Percentiles rank a stretch among this genome's conserved stretches.
phyloP scores from a whole-genome alignment of 1,139 yeast species.

The Nadsonia commutata region DNA sequence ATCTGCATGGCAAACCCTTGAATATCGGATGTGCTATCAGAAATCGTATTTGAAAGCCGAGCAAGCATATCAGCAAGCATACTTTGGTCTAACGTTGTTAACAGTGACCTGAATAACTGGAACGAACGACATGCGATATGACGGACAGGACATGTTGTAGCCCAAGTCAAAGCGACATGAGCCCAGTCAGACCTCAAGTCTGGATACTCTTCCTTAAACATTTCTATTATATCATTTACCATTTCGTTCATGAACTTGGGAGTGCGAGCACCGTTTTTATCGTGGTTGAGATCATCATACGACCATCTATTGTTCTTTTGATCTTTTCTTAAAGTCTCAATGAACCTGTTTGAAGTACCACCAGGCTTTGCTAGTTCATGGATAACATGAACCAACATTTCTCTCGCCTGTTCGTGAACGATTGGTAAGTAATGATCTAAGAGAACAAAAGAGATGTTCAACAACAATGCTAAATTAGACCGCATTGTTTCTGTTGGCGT shows the following conservation, averaged over 20 bases:
- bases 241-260: conserved; percentile 80
- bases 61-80: conserved; percentile 94
- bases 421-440: conserved; percentile 76
- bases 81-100: conserved; percentile 64
- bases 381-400: conserved; percentile 58
- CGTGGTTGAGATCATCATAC: conserved; percentile 71
- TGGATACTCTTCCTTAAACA: conserved; percentile 37
- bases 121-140: conserved; percentile 95
- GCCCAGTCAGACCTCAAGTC: conserved; percentile 74
- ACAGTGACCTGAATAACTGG: conserved; percentile 73
- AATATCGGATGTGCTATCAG: conserved; percentile 77
- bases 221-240: conserved; percentile 46
- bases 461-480: conserved; percentile 48
- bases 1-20: conserved; percentile 98
- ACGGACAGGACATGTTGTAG: conserved; percentile 93
- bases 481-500: conserved; percentile 20
- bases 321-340: conserved; percentile 16
- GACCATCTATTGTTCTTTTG: conserved; percentile 49
- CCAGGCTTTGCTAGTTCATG: conserved; percentile 46
- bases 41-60: conserved; percentile 78
- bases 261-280: conserved; percentile 68
- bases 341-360: conserved; percentile 27
- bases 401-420: conserved; percentile 75
- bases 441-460: conserved; percentile 70
- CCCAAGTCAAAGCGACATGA: conserved; percentile 74